Conservation (phyloP, 352 stramenopile species). For the Phytophthora boehmeriae region DNA sequence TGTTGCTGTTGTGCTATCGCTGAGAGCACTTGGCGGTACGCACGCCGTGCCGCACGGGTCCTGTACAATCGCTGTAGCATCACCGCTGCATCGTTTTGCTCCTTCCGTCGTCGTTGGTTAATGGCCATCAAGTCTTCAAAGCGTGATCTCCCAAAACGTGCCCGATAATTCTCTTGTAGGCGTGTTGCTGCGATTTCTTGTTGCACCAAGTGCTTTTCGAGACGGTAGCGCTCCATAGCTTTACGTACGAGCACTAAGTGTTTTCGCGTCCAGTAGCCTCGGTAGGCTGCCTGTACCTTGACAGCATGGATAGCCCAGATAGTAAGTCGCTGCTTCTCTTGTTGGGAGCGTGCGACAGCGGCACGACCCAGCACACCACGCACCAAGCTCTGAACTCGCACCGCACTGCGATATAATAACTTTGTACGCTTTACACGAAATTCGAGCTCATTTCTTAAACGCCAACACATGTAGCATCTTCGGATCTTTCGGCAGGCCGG, state of each 20-base stretch:
- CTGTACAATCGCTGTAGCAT: conserved; percentile 68
- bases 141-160: conserved; percentile 66
- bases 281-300: conserved; percentile 63
- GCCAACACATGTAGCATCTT: conserved; percentile 54
- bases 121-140: conserved; percentile 78
- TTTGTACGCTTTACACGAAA: conserved; percentile 37
- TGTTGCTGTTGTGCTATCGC: conserved; percentile 52
- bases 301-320: conserved; percentile 51
- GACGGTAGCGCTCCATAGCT: conserved; percentile 63
- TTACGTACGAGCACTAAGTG: conserved; percentile 61
- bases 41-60: conserved; percentile 53
- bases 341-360: conserved; percentile 28
- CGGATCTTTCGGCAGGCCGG: conserved; percentile 58
- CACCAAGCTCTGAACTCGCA: conserved; percentile 64
- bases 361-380: conserved; percentile 58
- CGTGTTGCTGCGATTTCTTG: conserved; percentile 44
- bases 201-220: conserved; percentile 49
- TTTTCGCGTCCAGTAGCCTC: conserved; percentile 62
- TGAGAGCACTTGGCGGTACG: conserved; percentile 54
- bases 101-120: conserved; percentile 57
- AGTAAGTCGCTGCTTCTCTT: conserved; percentile 41
- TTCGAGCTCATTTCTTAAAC: conserved; percentile 46
- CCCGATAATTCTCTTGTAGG: conserved; percentile 64
- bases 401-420: conserved; percentile 37
- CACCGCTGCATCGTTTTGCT: conserved; percentile 56